Base-by-base conservation (phyloP, 202 grass and related monocot genomes). In the Elaeis oleifera region DNA sequence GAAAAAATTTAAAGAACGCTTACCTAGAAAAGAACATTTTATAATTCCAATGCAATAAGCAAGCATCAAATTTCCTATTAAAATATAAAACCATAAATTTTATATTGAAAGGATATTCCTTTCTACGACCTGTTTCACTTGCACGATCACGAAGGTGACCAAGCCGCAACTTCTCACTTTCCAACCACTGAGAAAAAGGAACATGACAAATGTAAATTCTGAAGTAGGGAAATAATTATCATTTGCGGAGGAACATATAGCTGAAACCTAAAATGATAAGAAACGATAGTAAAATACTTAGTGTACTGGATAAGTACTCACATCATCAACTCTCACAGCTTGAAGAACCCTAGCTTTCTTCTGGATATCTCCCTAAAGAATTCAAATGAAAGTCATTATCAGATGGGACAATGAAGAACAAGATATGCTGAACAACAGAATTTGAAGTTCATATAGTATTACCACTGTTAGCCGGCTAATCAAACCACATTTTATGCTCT, bases 101-200 rank as follows among this genome's bases (percentile, higher is more conserved):
- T 44, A 44, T 44, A 39, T 67, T 13, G 72, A 71, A 54, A 99
- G 95, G 95, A 99, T 99, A 99, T 99, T 99, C 83, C 59, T 99
- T 99, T 87, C 83, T 94, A 54, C 94, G 85, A 36, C 94, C 94
- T 58, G 82, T 89, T 86, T 99, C 94, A 73, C 82, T 99, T 76
- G 95, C 95, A 78, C 95, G 95, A 59, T 99, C 95, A 79, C 85
- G 88, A 76, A 99, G 80, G 85, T 99, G 80, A 74, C 74, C 80
- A 29, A 99, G 70, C 64, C 67, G 74, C 67, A 86, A 67, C 75
- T 90, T 99, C 75, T 99, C 95, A 55, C 80, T 99, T 77, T 89
- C 95, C 55, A 99, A 69, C 72, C 78, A 79, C 95, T 99, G 60
- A 50, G 5, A 78, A 76, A 71, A 60, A 51, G 59, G 62, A 63